Percentiles rank a stretch among this genome's conserved stretches.
Evolutionary conservation across 2,329 filamentous ascomycete genomes (phyloP).

Genomic region (Stromatinia cepivora): DNA sequence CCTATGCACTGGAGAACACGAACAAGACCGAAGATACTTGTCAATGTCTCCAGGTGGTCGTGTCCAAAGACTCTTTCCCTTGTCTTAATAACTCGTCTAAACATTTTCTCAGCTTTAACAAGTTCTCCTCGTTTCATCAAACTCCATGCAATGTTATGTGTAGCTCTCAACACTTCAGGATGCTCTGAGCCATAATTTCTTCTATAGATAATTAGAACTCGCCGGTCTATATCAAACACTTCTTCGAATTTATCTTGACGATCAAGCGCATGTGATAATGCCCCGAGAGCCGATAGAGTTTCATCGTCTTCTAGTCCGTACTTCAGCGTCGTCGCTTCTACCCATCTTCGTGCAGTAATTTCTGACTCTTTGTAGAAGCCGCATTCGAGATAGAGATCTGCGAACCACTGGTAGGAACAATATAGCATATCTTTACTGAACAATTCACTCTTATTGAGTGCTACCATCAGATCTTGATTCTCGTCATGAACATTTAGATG

Average conservation of each 20-base stretch:
- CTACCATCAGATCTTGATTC: background rate
- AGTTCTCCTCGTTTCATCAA: constrained; percentile 8
- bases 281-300: accelerated
- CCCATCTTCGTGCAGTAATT: no score
- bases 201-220: background rate
- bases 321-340: accelerated
- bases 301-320: background rate
- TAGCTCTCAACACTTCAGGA: background rate
- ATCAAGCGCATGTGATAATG: accelerated
- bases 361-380: background rate
- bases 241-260: accelerated
- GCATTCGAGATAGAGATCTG: background rate
- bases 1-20: accelerated
- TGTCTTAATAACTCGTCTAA: constrained; percentile 1
- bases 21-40: background rate
- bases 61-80: background rate
- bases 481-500: constrained; percentile 25
- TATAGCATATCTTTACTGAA: background rate
- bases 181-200: background rate
- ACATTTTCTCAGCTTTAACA: constrained; percentile 19
- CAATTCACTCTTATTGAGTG: background rate
- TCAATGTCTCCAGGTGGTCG: accelerated
- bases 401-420: background rate
- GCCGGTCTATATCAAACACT: background rate
- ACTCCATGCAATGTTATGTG: constrained; percentile 8